Evolutionary conservation across 345 rosid species (phyloP).

Genomic region (Ailanthus altissimus): DNA sequence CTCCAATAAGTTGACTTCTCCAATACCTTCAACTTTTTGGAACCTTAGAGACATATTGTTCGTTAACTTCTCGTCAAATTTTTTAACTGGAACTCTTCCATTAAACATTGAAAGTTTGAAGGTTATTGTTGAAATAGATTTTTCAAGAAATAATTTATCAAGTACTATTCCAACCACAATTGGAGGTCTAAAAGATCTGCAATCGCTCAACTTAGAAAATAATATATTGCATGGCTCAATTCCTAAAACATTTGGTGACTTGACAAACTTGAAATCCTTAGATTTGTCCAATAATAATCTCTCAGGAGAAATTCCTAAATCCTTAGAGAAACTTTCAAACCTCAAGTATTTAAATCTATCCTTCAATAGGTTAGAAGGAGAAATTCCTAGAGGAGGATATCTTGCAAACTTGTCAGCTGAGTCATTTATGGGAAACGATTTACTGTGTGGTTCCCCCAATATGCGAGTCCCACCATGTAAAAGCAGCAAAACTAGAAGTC

Average conservation of each 20-base stretch:
- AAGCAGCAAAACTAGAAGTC: neutral
- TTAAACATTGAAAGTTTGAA: neutral
- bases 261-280: constrained; percentile 10
- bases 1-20: constrained; percentile 9
- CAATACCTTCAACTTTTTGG: constrained; percentile 14
- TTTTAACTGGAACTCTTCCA: constrained; percentile 1
- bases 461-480: constrained; percentile 14
- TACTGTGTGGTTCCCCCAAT: constrained; percentile 2
- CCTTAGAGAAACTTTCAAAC: constrained; percentile 8
- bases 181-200: neutral
- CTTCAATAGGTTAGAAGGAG: constrained; percentile 20
- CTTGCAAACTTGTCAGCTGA: constrained; percentile 3
- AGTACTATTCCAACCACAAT: constrained; percentile 12
- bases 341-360: constrained; percentile 2
- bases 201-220: neutral
- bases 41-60: neutral
- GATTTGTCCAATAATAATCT: constrained; percentile 20
- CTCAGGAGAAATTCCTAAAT: constrained; percentile 16
- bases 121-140: neutral
- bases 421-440: constrained; percentile 11
- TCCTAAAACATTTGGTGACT: constrained; percentile 16
- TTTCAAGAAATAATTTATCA: constrained; percentile 18
- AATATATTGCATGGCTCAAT: constrained; percentile 20
- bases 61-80: constrained; percentile 18
- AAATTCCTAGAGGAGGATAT: constrained; percentile 18